Evolutionary conservation across 345 rosid genomes (phyloP).

Genomic region (Eucalyptus melliodora): DNA sequence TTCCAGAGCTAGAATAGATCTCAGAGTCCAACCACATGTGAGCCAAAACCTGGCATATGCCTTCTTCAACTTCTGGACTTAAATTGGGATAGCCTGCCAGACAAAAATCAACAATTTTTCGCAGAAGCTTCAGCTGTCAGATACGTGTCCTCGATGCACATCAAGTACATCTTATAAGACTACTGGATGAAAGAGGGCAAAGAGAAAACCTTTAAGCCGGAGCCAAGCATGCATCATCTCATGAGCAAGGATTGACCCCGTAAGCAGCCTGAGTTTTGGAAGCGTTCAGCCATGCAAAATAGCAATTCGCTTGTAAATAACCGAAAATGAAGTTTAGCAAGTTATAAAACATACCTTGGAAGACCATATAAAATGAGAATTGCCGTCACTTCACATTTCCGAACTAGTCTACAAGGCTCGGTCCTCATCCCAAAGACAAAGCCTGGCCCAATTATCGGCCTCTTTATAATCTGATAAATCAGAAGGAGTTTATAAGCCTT

Average conservation of each 20-base stretch:
- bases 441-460: constrained; percentile 73
- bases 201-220: constrained; percentile 65
- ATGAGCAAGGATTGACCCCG: constrained; percentile 96
- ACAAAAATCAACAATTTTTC: background rate
- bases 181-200: background rate
- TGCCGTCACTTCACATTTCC: constrained; percentile 92
- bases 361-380: constrained; percentile 90
- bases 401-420: constrained; percentile 70
- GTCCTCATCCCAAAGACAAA: constrained; percentile 48
- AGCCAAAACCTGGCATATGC: constrained; percentile 92
- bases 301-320: background rate
- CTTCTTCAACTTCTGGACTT: constrained; percentile 94
- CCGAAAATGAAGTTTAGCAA: background rate
- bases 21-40: constrained; percentile 98
- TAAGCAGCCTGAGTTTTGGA: constrained; percentile 49
- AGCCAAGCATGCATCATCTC: constrained; percentile 99
- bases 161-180: background rate
- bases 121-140: background rate
- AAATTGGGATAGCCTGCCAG: constrained; percentile 70
- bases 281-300: background rate
- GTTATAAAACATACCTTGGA: constrained; percentile 37
- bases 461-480: constrained; percentile 45
- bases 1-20: constrained; percentile 39
- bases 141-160: background rate
- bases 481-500: background rate